Base-by-base conservation (phyloP, 2,329 filamentous ascomycete species). In the Colletotrichum viniferum region DNA sequence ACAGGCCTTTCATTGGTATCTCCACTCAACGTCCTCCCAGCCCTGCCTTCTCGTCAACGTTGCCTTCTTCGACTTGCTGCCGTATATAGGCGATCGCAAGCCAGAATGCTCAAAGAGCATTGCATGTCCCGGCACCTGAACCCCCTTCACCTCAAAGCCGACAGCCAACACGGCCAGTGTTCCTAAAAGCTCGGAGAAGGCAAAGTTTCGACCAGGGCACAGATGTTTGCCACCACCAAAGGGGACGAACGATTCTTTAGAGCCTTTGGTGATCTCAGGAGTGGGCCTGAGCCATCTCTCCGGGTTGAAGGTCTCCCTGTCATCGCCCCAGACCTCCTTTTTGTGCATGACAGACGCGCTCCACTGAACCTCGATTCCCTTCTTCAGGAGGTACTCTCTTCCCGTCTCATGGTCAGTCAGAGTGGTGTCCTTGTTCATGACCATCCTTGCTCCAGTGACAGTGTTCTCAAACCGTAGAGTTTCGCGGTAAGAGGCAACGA, bases 401-500 rank as follows among this genome's bases (percentile, higher is more conserved):
- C 80, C 80, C 3, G 78, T 65, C 21, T 69, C 67, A 5, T 71
- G 72, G 70, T 83, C 80, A 12, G 78, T 74, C 28, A 84, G 65
- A 4, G 76, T 79, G 0, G 86, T 87, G 60, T 89, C 87, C 30
- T 82, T 78, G 13, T 81, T 77, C 56, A 83, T 79, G 6, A 89
- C 85, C 5, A 81, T 78, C 21, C 88, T 84, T 28, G 82, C 84
- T 5, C 84, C 84, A 2, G 84, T 79, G 14, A 82, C 80, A 9
- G 84, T 83, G 14, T 85, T 82, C 43, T 81, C 81, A 1, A 86
- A 61, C 14, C 88, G 85, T 32, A 89, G 79, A 0, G 82, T 83
- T 78, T 90, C 88, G 58, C 85, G 85, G 77, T 85, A 88, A 8
- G 82, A 82, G 7, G 85, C 84, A 21, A 85, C 80, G 16, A 90